Evolutionary conservation across 345 rosid genomes (phyloP).

Genomic region (Rhodamnia rubescens): DNA sequence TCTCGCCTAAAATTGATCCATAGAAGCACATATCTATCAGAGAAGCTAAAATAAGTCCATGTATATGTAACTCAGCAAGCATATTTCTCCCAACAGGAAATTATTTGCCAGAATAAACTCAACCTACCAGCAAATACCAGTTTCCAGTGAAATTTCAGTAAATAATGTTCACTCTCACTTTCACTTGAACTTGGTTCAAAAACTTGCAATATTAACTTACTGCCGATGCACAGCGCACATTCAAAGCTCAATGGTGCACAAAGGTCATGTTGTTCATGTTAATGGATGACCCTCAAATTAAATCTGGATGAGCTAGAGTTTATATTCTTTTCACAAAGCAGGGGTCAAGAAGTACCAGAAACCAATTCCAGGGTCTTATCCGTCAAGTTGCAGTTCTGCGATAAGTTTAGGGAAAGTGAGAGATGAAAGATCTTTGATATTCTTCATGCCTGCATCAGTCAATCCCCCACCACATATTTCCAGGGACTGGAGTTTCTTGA

Average conservation of each 20-base stretch:
- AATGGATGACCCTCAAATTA: not conserved
- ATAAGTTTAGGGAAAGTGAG: conserved; percentile 54
- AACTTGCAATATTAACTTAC: not conserved
- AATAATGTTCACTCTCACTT: not conserved
- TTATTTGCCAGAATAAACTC: not conserved
- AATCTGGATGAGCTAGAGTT: not conserved
- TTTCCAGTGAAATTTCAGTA: not conserved
- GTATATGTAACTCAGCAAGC: not conserved
- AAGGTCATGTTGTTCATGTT: not conserved
- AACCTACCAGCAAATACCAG: not conserved
- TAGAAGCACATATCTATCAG: not conserved
- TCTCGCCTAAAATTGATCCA: not conserved
- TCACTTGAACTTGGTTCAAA: not conserved
- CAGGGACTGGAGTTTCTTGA: conserved; percentile 68
- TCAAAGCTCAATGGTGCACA: not conserved
- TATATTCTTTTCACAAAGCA: not conserved
- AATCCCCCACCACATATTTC: conserved; percentile 96
- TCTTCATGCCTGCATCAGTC: conserved; percentile 87
- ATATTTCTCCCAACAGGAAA: not conserved
- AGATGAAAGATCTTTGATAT: conserved; percentile 71
- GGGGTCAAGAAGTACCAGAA: conserved; percentile 40
- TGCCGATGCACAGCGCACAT: not conserved
- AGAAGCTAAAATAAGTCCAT: not conserved
- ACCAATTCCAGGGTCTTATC: conserved; percentile 72
- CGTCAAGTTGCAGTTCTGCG: conserved; percentile 78